Evolutionary conservation across 179 eudicot species (phyloP), one percentile per base, ranked within the genome.

Genomic region (Gypsophila paniculata): DNA sequence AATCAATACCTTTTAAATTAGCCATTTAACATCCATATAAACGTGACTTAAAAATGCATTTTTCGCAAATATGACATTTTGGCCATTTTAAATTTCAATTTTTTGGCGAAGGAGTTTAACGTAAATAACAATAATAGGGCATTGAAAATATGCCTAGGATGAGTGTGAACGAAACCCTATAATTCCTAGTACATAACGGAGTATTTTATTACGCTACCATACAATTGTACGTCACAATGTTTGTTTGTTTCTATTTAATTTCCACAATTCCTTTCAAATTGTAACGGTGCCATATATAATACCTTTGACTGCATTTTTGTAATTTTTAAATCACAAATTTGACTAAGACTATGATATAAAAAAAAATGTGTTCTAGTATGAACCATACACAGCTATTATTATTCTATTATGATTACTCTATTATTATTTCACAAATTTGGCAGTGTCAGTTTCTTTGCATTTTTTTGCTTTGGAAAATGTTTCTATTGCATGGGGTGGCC

Each of bases 401-500:
- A 29, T 29, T 29, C 49, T 42, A 76, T 54, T 64, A 29, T 29
- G 1, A 29, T 29, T 29, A 29, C 34, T 29, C 34, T 29, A 29
- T 29, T 29, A 42, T 42, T 42, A 6, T 42, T 42, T n/a, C n/a
- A n/a, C n/a, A n/a, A 73, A 42, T 48, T 61, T 72, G 61, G 11
- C 55, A 68, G 80, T 72, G 80, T 72, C 70, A 68, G 72, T 74
- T 76, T 76, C 17, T 65, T 64, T 66, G 69, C 57, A 46, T 71
- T 39, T 26, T 26, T 72, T 51, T 72, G 77, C 80, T 72, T 77
- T 77, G 80, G 80, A 77, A 77, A 77, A 77, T 66, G 80, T 72
- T 77, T 73, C 58, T 18, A 13, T 68, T 77, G 80, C 80, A 77
- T 72, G 76, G 80, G 70, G 76, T 77, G 77, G 80, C 73, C 76